Percentiles rank a stretch among this genome's conserved stretches.
Conservation (phyloP, 345 rosid species). For the Salix viminalis region DNA sequence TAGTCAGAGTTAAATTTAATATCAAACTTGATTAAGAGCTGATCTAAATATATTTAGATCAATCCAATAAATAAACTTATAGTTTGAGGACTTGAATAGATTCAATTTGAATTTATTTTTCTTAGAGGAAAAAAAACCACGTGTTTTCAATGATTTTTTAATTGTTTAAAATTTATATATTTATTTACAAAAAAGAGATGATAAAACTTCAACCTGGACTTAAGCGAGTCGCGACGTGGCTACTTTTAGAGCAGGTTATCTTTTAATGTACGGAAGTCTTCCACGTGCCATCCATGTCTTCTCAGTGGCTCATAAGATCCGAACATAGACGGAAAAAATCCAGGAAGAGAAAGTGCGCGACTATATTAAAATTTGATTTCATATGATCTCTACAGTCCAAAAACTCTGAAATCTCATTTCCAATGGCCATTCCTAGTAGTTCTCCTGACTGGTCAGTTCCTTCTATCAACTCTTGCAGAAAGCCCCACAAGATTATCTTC, state of each 20-base stretch:
- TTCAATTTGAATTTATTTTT: no score
- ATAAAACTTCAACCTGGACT: not conserved
- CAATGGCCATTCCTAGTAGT: slow-evolving; percentile 42
- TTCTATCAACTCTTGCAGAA: slow-evolving; percentile 24
- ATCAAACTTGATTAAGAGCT: no score
- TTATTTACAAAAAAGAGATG: not conserved
- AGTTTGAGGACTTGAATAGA: no score
- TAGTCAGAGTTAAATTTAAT: no score
- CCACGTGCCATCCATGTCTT: slow-evolving; percentile 17
- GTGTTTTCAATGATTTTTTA: no score
- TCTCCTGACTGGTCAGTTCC: slow-evolving; percentile 41
- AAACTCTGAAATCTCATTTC: not conserved
- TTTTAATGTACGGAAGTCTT: not conserved
- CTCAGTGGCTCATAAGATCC: slow-evolving; percentile 4
- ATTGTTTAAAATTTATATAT: no score
- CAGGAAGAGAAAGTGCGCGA: not conserved
- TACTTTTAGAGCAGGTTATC: not conserved
- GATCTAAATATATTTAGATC: no score
- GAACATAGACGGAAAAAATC: not conserved
- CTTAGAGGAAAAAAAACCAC: no score
- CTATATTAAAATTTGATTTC: not conserved
- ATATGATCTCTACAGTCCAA: not conserved
- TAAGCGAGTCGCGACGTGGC: slow-evolving; percentile 2
- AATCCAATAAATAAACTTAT: no score
- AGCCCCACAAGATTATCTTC: slow-evolving; percentile 17